Evolutionary conservation across 257 asterid genomes (phyloP).

Genomic region (Petunia secreta): DNA sequence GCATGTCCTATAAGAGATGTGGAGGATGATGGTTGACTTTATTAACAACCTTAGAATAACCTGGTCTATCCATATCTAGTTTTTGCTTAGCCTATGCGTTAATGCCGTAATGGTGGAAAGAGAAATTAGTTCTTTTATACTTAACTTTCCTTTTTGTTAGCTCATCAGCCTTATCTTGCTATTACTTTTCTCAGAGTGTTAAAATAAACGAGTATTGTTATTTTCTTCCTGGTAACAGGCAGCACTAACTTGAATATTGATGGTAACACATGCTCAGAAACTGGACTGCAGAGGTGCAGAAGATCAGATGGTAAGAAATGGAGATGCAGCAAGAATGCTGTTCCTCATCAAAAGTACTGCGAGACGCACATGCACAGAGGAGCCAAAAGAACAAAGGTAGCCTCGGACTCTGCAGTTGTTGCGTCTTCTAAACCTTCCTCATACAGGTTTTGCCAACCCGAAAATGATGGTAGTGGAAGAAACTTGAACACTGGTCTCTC

Average conservation of each 20-base stretch:
- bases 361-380: constrained; percentile 72
- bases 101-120: background rate
- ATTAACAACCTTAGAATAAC: too few relatives aligned
- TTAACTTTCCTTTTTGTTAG: background rate
- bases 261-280: constrained; percentile 28
- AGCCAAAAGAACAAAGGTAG: constrained; percentile 37
- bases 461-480: constrained; percentile 34
- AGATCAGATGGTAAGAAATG: constrained; percentile 85
- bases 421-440: constrained; percentile 19
- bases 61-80: background rate
- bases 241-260: constrained; percentile 28
- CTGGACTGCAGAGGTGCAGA: constrained; percentile 53
- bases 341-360: constrained; percentile 58
- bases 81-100: background rate
- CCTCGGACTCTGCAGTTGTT: constrained; percentile 28
- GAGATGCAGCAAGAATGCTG: constrained; percentile 56
- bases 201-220: background rate
- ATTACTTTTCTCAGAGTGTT: background rate
- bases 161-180: background rate
- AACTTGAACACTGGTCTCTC: constrained; percentile 56
- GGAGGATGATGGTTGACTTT: background rate
- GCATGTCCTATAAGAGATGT: background rate
- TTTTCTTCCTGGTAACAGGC: background rate
- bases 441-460: background rate
- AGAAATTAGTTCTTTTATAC: background rate